Evolutionary conservation across 2,329 filamentous ascomycete genomes (phyloP).

Genomic region (Aspergillus terreus): DNA sequence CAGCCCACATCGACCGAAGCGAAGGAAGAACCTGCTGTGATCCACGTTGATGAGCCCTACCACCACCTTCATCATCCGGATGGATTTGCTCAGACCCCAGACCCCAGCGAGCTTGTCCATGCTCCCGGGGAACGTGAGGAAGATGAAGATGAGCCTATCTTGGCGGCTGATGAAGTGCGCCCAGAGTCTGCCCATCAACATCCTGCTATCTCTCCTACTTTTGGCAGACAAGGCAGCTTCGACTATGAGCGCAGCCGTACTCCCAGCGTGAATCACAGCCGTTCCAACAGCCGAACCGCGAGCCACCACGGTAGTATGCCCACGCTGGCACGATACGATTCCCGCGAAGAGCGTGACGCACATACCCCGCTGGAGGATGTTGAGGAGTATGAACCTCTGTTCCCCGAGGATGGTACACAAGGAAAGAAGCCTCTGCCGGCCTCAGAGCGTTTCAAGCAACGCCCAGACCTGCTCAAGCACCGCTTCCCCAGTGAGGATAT

Average conservation of each 20-base stretch:
- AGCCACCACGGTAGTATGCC: conserved; percentile 59
- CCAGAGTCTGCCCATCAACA: conserved; percentile 65
- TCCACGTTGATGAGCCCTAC: conserved; percentile 71
- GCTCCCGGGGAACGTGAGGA: conserved; percentile 48
- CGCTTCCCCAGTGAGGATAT: conserved; percentile 93
- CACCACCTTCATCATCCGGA: conserved; percentile 42
- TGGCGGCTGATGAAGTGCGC: conserved; percentile 83
- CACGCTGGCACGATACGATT: conserved; percentile 52
- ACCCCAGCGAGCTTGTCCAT: conserved; percentile 47
- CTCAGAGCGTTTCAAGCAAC: conserved; percentile 54
- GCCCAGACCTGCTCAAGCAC: conserved; percentile 52
- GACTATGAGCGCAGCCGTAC: conserved; percentile 52
- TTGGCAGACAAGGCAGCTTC: conserved; percentile 60
- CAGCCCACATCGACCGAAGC: conserved; percentile 7
- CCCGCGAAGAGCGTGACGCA: conserved; percentile 48
- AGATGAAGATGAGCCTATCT: conserved; percentile 70
- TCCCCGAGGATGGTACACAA: conserved; percentile 71
- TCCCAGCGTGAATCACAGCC: conserved; percentile 56
- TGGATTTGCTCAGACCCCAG: conserved; percentile 48
- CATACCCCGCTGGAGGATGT: conserved; percentile 78
- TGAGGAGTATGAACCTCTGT: conserved; percentile 91
- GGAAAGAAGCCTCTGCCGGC: conserved; percentile 51
- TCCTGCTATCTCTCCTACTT: conserved; percentile 75
- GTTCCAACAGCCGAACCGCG: conserved; percentile 61
- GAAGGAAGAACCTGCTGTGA: conserved; percentile 43